phyloP scores from a whole-genome alignment of 352 stramenopile species.

The Globisporangium cylindrosporum region DNA sequence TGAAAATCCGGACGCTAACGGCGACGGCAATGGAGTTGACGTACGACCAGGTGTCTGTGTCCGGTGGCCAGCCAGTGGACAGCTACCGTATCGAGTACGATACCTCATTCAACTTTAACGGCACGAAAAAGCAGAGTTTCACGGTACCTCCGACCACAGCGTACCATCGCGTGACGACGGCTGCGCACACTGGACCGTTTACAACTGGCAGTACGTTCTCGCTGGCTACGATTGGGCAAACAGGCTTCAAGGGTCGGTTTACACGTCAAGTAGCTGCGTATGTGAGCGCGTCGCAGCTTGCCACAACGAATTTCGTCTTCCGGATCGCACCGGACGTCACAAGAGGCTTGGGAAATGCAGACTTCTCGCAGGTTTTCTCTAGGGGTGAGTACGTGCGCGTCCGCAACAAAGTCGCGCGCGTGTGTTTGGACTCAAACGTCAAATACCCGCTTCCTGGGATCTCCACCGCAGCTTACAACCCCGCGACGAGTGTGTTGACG shows the following conservation, averaged over 20 bases:
- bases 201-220: constrained; percentile 59
- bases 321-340: constrained; percentile 37
- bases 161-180: constrained; percentile 67
- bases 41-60: constrained; percentile 61
- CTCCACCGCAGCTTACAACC: constrained; percentile 17
- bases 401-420: constrained; percentile 48
- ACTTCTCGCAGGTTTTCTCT: constrained; percentile 38
- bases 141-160: constrained; percentile 31
- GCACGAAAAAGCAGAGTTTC: constrained; percentile 15
- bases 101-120: constrained; percentile 32
- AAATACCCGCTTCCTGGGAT: constrained; percentile 48
- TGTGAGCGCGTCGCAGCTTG: constrained; percentile 33
- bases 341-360: constrained; percentile 32
- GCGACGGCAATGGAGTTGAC: constrained; percentile 40
- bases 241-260: constrained; percentile 50
- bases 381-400: constrained; percentile 65
- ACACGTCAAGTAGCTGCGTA: constrained; percentile 42
- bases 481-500: constrained; percentile 27
- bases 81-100: constrained; percentile 57
- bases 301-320: constrained; percentile 42
- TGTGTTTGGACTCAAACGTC: constrained; percentile 62
- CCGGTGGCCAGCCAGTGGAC: constrained; percentile 53
- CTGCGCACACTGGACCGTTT: constrained; percentile 67
- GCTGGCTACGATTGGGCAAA: constrained; percentile 43
- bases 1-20: constrained; percentile 31